phyloP scores from a whole-genome alignment of 192 early-diverging fungal genomes.

The Linnemannia schmuckeri region DNA sequence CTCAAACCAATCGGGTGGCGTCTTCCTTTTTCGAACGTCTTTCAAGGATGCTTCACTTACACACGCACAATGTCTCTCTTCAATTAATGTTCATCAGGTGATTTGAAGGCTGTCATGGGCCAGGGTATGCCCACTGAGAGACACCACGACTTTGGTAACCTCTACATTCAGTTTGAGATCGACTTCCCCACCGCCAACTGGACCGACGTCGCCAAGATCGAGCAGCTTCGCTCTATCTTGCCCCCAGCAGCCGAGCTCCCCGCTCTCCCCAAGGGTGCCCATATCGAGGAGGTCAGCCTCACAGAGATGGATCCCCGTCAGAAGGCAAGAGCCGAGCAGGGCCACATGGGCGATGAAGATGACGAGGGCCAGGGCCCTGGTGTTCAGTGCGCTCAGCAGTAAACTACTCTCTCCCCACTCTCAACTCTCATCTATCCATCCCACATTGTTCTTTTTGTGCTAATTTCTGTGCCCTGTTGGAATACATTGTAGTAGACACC shows the following conservation, averaged over 20 bases:
- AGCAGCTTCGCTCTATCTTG: conserved; percentile 83
- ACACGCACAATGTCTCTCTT: neutral
- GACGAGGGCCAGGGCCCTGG: conserved; percentile 76
- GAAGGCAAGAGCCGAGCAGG: conserved; percentile 69
- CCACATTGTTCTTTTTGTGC: conserved; percentile 5
- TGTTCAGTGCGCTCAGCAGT: conserved; percentile 98
- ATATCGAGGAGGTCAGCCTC: conserved; percentile 89
- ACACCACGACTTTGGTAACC: conserved; percentile 89
- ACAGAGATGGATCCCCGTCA: conserved; percentile 80
- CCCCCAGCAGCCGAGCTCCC: conserved; percentile 78
- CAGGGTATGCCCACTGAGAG: conserved; percentile 98
- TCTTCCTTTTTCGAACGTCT: conserved; percentile 14
- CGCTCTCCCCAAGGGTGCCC: conserved; percentile 64
- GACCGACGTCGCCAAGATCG: conserved; percentile 76
- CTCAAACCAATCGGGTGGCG: conserved; percentile 7
- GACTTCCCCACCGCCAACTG: conserved; percentile 92
- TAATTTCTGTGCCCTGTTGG: conserved; percentile 2
- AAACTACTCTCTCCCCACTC: conserved; percentile 47
- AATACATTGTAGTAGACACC: conserved; percentile 8
- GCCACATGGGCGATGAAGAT: conserved; percentile 77
- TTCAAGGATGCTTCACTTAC: neutral
- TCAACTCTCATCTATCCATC: neutral
- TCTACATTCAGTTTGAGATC: conserved; percentile 94
- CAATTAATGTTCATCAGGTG: conserved; percentile 49
- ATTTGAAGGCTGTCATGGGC: conserved; percentile 85